phyloP scores from a whole-genome alignment of 2,329 filamentous ascomycete genomes.

The Chrysosporium queenslandicum region DNA sequence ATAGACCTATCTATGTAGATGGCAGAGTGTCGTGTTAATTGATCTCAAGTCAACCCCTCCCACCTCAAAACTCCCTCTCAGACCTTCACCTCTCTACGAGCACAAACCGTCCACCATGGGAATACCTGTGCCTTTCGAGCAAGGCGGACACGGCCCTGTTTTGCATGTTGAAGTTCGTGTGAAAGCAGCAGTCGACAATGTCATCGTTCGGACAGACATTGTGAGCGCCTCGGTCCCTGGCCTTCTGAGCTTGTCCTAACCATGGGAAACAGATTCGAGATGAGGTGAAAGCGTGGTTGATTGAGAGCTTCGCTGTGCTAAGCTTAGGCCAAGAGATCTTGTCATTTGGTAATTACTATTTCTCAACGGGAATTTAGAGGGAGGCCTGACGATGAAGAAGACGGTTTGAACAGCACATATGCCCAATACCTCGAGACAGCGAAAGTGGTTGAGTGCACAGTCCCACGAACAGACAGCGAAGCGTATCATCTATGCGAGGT shows the following conservation, averaged over 20 bases:
- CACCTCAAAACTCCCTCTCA: not conserved
- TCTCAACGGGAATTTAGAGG: not conserved
- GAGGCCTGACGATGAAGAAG: conserved; percentile 16
- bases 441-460: conserved; percentile 33
- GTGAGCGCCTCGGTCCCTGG: conserved; percentile 17
- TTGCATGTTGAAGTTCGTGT: conserved; percentile 34
- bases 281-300: conserved; percentile 32
- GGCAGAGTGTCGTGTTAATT: too few relatives aligned
- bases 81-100: not conserved
- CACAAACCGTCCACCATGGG: conserved; percentile 1
- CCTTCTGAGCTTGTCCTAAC: not conserved
- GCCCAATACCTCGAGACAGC: conserved; percentile 27
- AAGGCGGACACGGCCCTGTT: conserved; percentile 21
- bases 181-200: conserved; percentile 21
- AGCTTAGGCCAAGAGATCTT: conserved; percentile 27
- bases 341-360: conserved; percentile 22
- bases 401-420: conserved; percentile 21
- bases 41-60: too few relatives aligned
- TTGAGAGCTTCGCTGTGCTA: conserved; percentile 27
- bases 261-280: conserved; percentile 26
- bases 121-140: not conserved
- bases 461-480: conserved; percentile 20
- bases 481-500: conserved; percentile 27
- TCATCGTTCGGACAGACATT: conserved; percentile 26
- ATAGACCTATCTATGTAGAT: too few relatives aligned